phyloP scores from a whole-genome alignment of 495 filamentous ascomycete genomes.

The Podospora pseudoanserina region DNA sequence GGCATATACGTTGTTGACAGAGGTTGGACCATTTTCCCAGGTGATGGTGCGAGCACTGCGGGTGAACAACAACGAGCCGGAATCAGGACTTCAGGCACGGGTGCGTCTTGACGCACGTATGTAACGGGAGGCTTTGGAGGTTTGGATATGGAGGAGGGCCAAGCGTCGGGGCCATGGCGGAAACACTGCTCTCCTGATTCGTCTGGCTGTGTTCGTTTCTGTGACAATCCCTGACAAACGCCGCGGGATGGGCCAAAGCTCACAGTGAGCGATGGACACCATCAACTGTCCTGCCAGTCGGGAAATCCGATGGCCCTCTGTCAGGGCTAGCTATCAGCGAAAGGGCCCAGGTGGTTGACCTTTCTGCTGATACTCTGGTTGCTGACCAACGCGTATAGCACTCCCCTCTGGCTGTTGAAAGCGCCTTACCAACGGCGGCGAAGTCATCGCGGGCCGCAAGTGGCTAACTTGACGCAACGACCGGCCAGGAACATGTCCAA shows the following conservation, averaged over 20 bases:
- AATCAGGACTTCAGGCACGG: conserved; percentile 29
- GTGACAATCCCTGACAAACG: conserved; percentile 17
- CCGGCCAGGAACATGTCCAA: not conserved
- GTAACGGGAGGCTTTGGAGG: conserved; percentile 37
- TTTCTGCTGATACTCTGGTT: no score
- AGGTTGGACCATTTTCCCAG: conserved; percentile 1
- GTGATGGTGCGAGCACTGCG: conserved; percentile 5
- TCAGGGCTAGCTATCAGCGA: not conserved
- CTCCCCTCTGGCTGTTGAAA: not conserved
- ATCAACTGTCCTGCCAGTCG: conserved; percentile 3
- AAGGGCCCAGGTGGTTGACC: not conserved
- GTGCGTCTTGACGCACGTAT: conserved; percentile 44
- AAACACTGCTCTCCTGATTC: conserved; percentile 34
- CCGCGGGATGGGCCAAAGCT: conserved; percentile 10
- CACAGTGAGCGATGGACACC: not conserved
- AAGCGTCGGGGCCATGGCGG: conserved; percentile 25
- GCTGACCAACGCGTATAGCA: no score
- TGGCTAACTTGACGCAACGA: not conserved
- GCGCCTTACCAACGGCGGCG: not conserved
- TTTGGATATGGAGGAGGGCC: conserved; percentile 28
- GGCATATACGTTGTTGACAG: not conserved
- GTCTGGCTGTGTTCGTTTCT: conserved; percentile 24
- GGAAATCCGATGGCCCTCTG: not conserved
- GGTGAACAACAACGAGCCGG: not conserved
- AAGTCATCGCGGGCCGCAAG: not conserved